Evolutionary conservation across 768 basidiomycete genomes (phyloP).

Genomic region (Amyloporia xantha): DNA sequence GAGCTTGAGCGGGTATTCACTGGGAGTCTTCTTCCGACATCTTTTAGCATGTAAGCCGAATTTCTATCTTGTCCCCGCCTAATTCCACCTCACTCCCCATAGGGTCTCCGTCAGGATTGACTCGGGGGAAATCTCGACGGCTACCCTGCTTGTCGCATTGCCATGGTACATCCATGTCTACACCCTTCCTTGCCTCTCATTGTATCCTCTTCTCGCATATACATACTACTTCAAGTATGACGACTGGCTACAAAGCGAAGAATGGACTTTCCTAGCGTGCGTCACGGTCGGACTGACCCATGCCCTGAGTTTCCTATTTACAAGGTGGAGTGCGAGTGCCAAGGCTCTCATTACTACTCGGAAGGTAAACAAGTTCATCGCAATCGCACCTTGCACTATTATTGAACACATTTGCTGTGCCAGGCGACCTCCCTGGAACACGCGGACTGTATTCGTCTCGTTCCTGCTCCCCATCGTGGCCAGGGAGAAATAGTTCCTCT

Average conservation of each 20-base stretch:
- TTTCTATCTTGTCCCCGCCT: not conserved
- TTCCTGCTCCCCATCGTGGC: conserved; percentile 77
- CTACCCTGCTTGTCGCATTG: conserved; percentile 28
- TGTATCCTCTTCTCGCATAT: conserved; percentile 82
- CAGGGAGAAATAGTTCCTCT: conserved; percentile 85
- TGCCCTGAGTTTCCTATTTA: conserved; percentile 87
- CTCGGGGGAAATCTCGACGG: conserved; percentile 29
- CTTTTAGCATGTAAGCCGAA: no score
- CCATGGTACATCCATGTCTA: conserved; percentile 52
- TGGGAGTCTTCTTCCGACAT: no score
- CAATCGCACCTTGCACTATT: no score
- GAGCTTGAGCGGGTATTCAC: no score
- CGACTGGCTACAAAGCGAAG: conserved; percentile 85
- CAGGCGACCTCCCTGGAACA: conserved; percentile 59
- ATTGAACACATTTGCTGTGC: not conserved
- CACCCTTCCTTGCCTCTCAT: conserved; percentile 65
- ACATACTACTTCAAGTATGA: conserved; percentile 91
- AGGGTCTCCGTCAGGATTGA: conserved; percentile 29
- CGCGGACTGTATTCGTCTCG: conserved; percentile 76
- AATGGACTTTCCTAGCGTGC: conserved; percentile 96
- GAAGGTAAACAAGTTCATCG: conserved; percentile 42
- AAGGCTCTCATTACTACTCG: conserved; percentile 76
- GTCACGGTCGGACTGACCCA: conserved; percentile 81
- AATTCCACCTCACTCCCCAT: not conserved
- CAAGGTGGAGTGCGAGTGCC: conserved; percentile 80